Evolutionary conservation across 345 rosid genomes (phyloP).

Genomic region (Tarenaya hassleriana): DNA sequence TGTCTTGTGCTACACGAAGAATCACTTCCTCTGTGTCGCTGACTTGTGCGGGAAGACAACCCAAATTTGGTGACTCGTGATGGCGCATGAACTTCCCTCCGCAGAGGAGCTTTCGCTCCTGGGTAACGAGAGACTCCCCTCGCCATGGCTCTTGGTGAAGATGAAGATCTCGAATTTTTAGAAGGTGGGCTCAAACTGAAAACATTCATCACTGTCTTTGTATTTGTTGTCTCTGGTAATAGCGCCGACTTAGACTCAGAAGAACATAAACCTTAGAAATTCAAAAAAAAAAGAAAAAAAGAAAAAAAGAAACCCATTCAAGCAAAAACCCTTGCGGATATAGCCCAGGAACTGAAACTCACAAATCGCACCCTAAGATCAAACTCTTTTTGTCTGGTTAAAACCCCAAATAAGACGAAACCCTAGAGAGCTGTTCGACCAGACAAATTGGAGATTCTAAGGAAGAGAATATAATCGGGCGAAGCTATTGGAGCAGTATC

Average conservation of each 20-base stretch:
- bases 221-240: slow-evolving; percentile 43
- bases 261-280: slow-evolving; percentile 27
- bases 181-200: slow-evolving; percentile 26
- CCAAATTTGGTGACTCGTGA: slow-evolving; percentile 17
- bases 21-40: background rate
- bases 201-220: slow-evolving; percentile 26
- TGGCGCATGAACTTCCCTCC: slow-evolving; percentile 28
- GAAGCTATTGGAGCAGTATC: no score
- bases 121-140: slow-evolving; percentile 26
- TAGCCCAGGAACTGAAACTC: background rate
- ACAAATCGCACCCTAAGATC: no score
- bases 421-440: no score
- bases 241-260: slow-evolving; percentile 37
- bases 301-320: slow-evolving; percentile 8
- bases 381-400: no score
- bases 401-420: no score
- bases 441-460: no score
- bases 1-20: slow-evolving; percentile 2
- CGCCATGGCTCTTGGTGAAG: slow-evolving; percentile 20
- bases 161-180: slow-evolving; percentile 40
- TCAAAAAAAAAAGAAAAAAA: slow-evolving; percentile 22
- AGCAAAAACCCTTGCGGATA: slow-evolving; percentile 8
- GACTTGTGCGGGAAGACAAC: background rate
- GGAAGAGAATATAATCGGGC: no score
- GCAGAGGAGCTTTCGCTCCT: slow-evolving; percentile 24